Conservation (phyloP, 2,329 filamentous ascomycete genomes). For the Ascochyta rabiei region DNA sequence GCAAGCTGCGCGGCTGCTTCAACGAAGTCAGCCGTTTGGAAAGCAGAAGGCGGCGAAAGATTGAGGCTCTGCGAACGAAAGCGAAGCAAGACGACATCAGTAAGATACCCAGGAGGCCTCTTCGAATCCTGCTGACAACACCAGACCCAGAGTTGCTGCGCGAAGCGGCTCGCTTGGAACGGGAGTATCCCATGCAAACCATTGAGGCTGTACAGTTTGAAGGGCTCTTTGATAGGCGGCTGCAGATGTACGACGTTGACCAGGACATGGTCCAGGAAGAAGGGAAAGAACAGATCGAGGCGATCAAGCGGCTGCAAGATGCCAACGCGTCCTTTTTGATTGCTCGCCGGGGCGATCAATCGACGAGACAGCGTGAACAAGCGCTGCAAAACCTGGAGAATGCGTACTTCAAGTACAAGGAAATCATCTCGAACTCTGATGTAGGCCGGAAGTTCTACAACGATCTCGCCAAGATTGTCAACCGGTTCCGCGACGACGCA, state of each 20-base stretch:
- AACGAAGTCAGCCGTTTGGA: constrained; percentile 88
- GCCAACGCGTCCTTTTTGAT: constrained; percentile 79
- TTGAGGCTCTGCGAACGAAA: constrained; percentile 79
- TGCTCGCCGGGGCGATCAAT: constrained; percentile 71
- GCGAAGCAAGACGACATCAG: constrained; percentile 86
- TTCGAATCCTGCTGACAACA: constrained; percentile 31
- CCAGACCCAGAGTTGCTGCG: constrained; percentile 75
- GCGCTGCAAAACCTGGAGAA: constrained; percentile 88
- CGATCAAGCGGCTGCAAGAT: constrained; percentile 71
- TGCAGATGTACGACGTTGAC: constrained; percentile 83
- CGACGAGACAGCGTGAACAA: constrained; percentile 76
- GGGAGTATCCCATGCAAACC: constrained; percentile 81
- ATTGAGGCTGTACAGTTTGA: constrained; percentile 93
- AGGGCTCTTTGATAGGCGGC: constrained; percentile 80
- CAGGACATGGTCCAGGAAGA: constrained; percentile 74
- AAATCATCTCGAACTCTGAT: constrained; percentile 90
- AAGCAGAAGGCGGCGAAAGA: constrained; percentile 76
- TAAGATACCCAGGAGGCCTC: constrained; percentile 42
- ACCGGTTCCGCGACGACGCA: constrained; percentile 80
- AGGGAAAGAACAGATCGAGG: constrained; percentile 73
- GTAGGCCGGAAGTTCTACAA: constrained; percentile 97
- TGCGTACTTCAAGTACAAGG: constrained; percentile 94
- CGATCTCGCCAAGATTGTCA: constrained; percentile 86
- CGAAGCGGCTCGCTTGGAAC: constrained; percentile 84
- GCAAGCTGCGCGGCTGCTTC: constrained; percentile 75